These are phyloP conservation scores for Carex myosuroides DNA, from an alignment of 176 grass and related monocot species.

Conservation along the genomic window DNA sequence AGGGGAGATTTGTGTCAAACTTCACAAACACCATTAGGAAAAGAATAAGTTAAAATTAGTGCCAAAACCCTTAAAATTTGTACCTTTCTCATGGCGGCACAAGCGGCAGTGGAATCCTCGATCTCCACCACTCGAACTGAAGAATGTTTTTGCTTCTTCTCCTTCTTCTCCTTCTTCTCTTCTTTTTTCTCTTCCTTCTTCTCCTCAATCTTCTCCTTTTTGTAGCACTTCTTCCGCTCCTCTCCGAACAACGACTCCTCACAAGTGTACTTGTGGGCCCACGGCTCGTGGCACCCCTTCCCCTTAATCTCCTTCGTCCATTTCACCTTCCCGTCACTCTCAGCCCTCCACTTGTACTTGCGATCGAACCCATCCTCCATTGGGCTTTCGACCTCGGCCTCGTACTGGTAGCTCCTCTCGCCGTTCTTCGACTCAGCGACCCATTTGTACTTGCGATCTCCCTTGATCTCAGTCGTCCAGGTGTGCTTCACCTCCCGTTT, in stretches of 20 bases:
- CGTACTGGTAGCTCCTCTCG: conserved; percentile 38
- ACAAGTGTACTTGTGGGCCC: conserved; percentile 53
- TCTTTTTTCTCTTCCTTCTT: conserved; percentile 9
- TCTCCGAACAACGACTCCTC: conserved; percentile 30
- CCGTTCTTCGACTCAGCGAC: conserved; percentile 43
- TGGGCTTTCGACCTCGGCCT: conserved; percentile 48
- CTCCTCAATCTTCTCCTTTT: conserved; percentile 14
- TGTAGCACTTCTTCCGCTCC: conserved; percentile 13
- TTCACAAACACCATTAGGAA: not conserved
- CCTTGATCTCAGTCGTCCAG: conserved; percentile 43
- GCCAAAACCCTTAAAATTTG: not conserved
- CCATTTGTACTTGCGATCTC: conserved; percentile 70
- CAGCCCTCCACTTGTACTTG: conserved; percentile 74
- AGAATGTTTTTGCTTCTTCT: conserved; percentile 24
- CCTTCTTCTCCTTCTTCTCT: not conserved
- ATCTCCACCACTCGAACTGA: conserved; percentile 53
- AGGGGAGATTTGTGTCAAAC: not conserved
- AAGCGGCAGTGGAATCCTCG: conserved; percentile 31
- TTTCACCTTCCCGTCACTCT: conserved; percentile 40
- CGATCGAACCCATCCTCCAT: conserved; percentile 66
- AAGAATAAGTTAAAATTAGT: not conserved
- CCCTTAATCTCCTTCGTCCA: conserved; percentile 70
- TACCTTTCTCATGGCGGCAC: conserved; percentile 60
- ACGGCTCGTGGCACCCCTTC: conserved; percentile 43
- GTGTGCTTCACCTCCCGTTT: conserved; percentile 47